Percentiles rank a stretch among this genome's conserved stretches.
Conservation (phyloP, 164 flowering plant genomes). For the Warburgia ugandensis region DNA sequence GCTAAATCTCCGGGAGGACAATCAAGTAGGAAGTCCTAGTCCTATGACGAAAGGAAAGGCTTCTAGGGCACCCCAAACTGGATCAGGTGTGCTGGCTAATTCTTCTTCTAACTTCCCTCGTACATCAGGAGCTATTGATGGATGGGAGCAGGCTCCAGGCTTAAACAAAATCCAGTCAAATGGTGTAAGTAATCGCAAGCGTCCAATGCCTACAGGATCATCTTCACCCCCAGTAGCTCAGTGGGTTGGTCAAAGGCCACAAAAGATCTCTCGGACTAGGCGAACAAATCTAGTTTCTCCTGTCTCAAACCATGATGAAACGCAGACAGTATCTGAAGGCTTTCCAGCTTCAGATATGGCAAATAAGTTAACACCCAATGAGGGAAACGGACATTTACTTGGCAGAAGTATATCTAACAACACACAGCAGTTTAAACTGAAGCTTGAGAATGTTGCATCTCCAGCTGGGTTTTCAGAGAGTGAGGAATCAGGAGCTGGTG, state of each 20-base stretch:
- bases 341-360: constrained; percentile 48
- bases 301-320: constrained; percentile 59
- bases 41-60: constrained; percentile 61
- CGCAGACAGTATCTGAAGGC: constrained; percentile 48
- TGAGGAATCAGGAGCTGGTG: constrained; percentile 79
- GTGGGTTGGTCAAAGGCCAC: constrained; percentile 86
- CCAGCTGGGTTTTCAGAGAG: constrained; percentile 77
- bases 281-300: constrained; percentile 76
- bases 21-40: constrained; percentile 30
- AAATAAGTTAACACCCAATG: constrained; percentile 34
- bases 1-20: constrained; percentile 43
- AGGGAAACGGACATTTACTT: constrained; percentile 28
- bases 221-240: constrained; percentile 79
- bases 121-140: constrained; percentile 43
- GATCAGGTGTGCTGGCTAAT: constrained; percentile 31
- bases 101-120: constrained; percentile 54
- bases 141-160: constrained; percentile 54
- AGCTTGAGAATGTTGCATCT: constrained; percentile 53
- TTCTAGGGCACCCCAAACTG: constrained; percentile 60
- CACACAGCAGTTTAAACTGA: constrained; percentile 41
- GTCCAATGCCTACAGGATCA: constrained; percentile 59
- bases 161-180: constrained; percentile 39
- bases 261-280: constrained; percentile 67
- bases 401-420: constrained; percentile 30
- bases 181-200: constrained; percentile 55